Base-by-base conservation (phyloP, 192 early-diverging fungal genomes). In the Coemansia sp. region DNA sequence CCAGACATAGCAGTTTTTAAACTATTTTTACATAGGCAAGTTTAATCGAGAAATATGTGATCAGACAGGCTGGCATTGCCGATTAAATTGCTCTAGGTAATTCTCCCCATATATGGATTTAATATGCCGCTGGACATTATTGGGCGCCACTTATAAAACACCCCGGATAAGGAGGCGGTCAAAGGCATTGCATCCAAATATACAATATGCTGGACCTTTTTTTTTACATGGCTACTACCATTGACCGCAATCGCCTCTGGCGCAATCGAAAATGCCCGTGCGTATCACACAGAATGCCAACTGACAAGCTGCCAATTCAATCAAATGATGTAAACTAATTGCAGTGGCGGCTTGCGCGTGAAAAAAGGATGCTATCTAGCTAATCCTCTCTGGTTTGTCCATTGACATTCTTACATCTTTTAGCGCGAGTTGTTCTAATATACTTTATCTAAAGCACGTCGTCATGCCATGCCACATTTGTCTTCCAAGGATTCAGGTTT, bases 81-180 rank as follows among this genome's bases (percentile, higher is more conserved):
- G 30, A 30, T 30, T 30, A 30, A 30, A 30, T 41, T 12, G 12
- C 39, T 14, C 6, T 41, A 12, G 39, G 1, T 41, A 14, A 41
- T 41, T 12, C 7, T 6, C 12, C 7, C 5, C 14, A 12, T 7
- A 26, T 26, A 24, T 53, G 51, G 7, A 26, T 53, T 26, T 53
- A 53, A 53, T 53, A 26, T 53, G 24, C 24, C 21, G 6, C 8
- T 26, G 15, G 24, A 14, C 21, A 53, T 53, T 20, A 53, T 53
- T 53, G 21, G 51, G 51, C 51, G 51, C 51, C 51, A 26, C 51
- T 23, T 14, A 53, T 53, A 53, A 53, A 53, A 53, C 23, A 23
- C 7, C 51, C 51, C 9, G 39, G 51, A 53, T 26, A 53, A 53
- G 51, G 51, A 53, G 51, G 51, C 23, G 51, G 51, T 12, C 23